Conservation (phyloP, 768 basidiomycete genomes). For the Chiua virens region DNA sequence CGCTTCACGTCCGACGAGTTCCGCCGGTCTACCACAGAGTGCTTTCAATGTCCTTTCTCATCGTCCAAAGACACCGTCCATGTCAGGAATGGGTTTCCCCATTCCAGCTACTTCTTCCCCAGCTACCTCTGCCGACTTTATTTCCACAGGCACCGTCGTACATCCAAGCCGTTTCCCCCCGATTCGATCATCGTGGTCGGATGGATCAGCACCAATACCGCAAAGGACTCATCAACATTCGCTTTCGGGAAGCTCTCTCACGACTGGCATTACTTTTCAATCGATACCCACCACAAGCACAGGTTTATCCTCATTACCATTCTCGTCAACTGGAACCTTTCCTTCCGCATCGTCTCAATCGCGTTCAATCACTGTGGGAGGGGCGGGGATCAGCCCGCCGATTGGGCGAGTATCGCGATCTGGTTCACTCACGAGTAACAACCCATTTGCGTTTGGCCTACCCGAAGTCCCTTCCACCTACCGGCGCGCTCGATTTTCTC, state of each 20-base stretch:
- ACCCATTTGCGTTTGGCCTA: constrained; percentile 39
- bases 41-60: constrained; percentile 26
- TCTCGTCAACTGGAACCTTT: constrained; percentile 33
- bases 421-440: constrained; percentile 52
- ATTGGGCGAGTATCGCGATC: constrained; percentile 60
- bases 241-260: constrained; percentile 31
- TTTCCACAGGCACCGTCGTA: constrained; percentile 20
- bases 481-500: constrained; percentile 32
- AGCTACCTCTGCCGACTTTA: constrained; percentile 22
- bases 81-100: constrained; percentile 17
- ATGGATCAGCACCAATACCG: constrained; percentile 26
- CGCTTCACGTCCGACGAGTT: constrained; percentile 34
- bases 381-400: constrained; percentile 31
- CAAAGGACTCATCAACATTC: constrained; percentile 33
- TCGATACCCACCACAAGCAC: constrained; percentile 34
- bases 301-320: constrained; percentile 28
- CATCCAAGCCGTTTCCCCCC: constrained; percentile 26
- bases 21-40: constrained; percentile 23
- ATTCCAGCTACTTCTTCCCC: constrained; percentile 22
- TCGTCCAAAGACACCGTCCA: constrained; percentile 14
- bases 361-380: constrained; percentile 19
- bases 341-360: constrained; percentile 26
- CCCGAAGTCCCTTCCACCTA: constrained; percentile 26
- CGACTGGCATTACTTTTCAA: constrained; percentile 27
- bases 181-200: constrained; percentile 31